Evolutionary conservation across 2,329 filamentous ascomycete genomes (phyloP), one percentile per base, ranked within the genome.

Genomic region (Stachybotrys chlorohalonatus): DNA sequence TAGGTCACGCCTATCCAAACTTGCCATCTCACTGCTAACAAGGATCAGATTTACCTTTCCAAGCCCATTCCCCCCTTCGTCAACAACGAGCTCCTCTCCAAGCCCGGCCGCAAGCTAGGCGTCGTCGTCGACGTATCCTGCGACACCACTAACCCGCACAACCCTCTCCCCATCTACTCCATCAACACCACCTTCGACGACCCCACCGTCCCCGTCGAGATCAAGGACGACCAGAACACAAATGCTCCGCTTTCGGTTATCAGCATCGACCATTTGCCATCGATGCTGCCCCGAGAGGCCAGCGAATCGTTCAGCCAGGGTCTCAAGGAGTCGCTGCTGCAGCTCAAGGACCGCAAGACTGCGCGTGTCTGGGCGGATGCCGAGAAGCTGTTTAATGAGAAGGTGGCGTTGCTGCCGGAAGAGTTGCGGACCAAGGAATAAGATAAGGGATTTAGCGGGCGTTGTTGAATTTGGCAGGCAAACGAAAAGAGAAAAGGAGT

Each of bases 111-210:
- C 68, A 87, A 85, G 66, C 81, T 96, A 53, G 83, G 82, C 54
- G 89, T 95, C 49, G 82, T 95, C 57, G 90, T 87, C 70, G 90
- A 95, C 66, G 89, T 94, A 58, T 82, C 77, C 46, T 87, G 85
- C 68, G 87, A 90, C 70, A 87, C 85, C 50, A 89, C 82, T 39
- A 90, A 86, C 72, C 83, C 83, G 3, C 77, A 87, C 73, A 88
- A 87, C 71, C 64, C 64, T 60, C 83, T 92, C 54, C 91, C 91
- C 30, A 85, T 96, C 66, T 96, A 95, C 77, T 79, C 80, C 61
- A 83, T 88, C 67, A 89, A 89, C 70, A 96, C 89, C 51, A 94
- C 90, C 24, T 96, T 96, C 68, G 83, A 85, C 67, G 84, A 89
- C 67, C 93, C 92, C n/a, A 96, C 90, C 1, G 85, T 95, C 0